phyloP scores from a whole-genome alignment of 306 rosid genomes.

The Begonia masoniana region DNA sequence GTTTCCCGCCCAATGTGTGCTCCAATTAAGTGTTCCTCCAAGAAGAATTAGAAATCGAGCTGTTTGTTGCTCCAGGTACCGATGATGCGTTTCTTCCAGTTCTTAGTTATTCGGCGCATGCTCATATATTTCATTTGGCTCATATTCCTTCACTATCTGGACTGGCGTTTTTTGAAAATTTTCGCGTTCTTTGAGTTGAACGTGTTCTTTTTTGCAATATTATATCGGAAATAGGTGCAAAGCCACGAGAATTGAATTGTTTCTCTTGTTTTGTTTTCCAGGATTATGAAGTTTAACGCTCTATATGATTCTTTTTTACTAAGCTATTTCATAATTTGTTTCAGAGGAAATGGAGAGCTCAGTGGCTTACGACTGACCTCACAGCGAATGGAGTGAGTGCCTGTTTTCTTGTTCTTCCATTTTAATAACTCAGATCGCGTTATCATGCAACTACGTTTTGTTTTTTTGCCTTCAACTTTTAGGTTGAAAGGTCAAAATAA shows the following conservation, averaged over 20 bases:
- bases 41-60: conserved; percentile 19
- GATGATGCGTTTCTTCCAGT: not conserved
- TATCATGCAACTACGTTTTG: conserved; percentile 2
- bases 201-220: no score
- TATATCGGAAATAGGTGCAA: no score
- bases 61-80: conserved; percentile 32
- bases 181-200: no score
- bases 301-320: not conserved
- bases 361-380: conserved; percentile 15
- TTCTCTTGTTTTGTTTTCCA: not conserved
- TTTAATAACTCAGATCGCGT: not conserved
- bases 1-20: conserved; percentile 3
- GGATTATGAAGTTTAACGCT: not conserved
- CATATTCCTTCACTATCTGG: not conserved
- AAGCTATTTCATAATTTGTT: conserved; percentile 9
- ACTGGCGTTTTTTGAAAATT: no score
- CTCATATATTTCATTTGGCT: not conserved
- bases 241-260: not conserved
- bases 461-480: conserved; percentile 5
- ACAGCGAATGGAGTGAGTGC: conserved; percentile 19
- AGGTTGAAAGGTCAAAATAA: conserved; percentile 34
- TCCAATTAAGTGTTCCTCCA: conserved; percentile 1
- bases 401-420: not conserved
- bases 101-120: not conserved
- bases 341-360: conserved; percentile 30